Evolutionary conservation across 2,329 filamentous ascomycete genomes (phyloP).

Genomic region (Claviceps capensis): DNA sequence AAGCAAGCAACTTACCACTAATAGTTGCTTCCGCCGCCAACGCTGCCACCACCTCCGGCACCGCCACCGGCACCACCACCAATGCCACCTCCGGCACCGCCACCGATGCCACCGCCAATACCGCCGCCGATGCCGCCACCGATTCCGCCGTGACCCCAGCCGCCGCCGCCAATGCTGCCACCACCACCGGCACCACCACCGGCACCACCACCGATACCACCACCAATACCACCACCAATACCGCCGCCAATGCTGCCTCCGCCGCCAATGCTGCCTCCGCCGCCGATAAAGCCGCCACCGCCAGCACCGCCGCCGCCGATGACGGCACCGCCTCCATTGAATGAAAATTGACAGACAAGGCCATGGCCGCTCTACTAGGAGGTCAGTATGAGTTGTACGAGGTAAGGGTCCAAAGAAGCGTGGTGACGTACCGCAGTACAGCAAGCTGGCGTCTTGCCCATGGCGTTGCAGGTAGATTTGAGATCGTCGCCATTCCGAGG

Average conservation of each 20-base stretch:
- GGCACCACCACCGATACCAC: not conserved
- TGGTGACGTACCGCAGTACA: constrained; percentile 6
- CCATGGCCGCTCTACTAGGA: not conserved
- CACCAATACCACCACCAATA: not conserved
- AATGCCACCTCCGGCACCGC: not conserved
- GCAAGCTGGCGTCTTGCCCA: constrained; percentile 4
- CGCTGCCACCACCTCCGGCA: not conserved
- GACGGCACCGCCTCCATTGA: not conserved
- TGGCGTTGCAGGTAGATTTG: constrained; percentile 1
- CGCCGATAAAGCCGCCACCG: not conserved
- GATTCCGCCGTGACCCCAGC: not conserved
- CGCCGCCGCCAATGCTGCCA: not conserved
- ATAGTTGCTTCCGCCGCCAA: not conserved
- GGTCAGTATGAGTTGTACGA: not conserved
- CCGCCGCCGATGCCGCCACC: not conserved
- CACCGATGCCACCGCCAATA: not conserved
- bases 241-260: not conserved
- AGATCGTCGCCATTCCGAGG: constrained; percentile 3
- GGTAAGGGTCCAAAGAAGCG: too few relatives aligned
- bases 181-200: not conserved
- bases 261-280: not conserved
- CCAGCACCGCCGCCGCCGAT: not conserved
- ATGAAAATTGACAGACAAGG: not conserved
- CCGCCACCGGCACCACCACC: not conserved
- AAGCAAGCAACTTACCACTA: not conserved